Evolutionary conservation across 768 basidiomycete species (phyloP).

Genomic region (Auriscalpium orientale): DNA sequence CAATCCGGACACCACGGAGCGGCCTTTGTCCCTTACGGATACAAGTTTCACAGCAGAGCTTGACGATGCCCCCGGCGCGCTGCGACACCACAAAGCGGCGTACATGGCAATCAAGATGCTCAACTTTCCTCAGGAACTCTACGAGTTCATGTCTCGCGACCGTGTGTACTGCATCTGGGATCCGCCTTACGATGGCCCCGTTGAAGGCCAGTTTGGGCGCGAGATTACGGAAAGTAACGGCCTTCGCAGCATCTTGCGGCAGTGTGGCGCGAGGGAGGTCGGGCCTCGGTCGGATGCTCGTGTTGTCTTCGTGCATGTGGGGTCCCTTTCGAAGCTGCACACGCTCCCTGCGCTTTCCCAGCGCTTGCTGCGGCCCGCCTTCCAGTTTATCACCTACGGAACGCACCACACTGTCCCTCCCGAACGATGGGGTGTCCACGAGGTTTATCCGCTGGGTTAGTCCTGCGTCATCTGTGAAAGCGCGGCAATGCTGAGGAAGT

Average conservation of each 20-base stretch:
- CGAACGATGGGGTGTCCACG: slow-evolving; percentile 51
- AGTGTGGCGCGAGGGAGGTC: slow-evolving; percentile 5
- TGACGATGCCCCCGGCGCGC: too few species aligned
- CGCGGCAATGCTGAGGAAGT: too few species aligned
- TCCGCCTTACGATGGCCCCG: slow-evolving; percentile 7
- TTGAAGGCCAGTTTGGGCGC: background rate
- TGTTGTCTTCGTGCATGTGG: slow-evolving; percentile 61
- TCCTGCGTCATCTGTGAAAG: background rate
- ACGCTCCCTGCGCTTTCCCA: slow-evolving; percentile 42
- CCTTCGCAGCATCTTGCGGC: slow-evolving; percentile 5
- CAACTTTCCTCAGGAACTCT: slow-evolving; percentile 7
- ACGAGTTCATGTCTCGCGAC: slow-evolving; percentile 3
- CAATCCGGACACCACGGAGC: too few species aligned
- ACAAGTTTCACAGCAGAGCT: too few species aligned
- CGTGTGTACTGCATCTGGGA: slow-evolving; percentile 11
- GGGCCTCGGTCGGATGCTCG: slow-evolving; percentile 29
- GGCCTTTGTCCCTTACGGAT: too few species aligned
- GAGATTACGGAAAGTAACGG: slow-evolving; percentile 1
- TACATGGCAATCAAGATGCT: background rate
- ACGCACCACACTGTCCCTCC: slow-evolving; percentile 47
- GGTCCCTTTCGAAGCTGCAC: slow-evolving; percentile 42
- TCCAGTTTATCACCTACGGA: slow-evolving; percentile 64
- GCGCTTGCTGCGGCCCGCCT: slow-evolving; percentile 33
- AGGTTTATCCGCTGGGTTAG: slow-evolving; percentile 64
- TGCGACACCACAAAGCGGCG: too few species aligned